phyloP scores from a whole-genome alignment of 352 stramenopile genomes.

The Globisporangium yorkense region DNA sequence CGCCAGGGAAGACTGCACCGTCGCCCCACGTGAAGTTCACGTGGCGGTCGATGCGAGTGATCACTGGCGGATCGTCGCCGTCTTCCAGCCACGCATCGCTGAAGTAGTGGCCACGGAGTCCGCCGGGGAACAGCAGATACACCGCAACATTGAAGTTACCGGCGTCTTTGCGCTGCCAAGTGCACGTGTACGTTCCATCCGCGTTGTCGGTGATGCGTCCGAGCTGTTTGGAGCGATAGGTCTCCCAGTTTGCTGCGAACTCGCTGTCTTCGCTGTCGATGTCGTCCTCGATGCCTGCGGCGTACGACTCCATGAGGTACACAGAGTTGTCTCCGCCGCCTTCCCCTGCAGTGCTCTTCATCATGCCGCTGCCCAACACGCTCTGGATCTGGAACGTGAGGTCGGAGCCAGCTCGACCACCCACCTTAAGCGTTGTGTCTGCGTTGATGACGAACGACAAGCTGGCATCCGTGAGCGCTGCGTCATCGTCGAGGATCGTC shows the following conservation, averaged over 20 bases:
- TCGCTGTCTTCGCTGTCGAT: conserved; percentile 2
- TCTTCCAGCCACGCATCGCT: conserved; percentile 50
- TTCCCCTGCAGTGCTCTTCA: conserved; percentile 12
- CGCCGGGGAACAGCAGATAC: conserved; percentile 50
- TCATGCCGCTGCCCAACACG: conserved; percentile 31
- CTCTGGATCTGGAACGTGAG: conserved; percentile 53
- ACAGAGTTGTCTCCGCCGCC: conserved; percentile 13
- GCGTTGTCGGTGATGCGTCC: conserved; percentile 20
- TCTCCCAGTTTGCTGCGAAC: background rate
- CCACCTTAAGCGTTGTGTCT: conserved; percentile 20
- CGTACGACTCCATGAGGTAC: conserved; percentile 39
- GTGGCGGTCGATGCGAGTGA: conserved; percentile 51
- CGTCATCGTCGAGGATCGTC: conserved; percentile 71
- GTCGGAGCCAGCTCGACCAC: conserved; percentile 31
- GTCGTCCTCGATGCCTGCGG: conserved; percentile 15
- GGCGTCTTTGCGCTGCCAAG: conserved; percentile 38
- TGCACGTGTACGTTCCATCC: conserved; percentile 34
- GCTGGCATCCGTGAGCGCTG: conserved; percentile 25
- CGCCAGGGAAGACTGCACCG: conserved; percentile 37
- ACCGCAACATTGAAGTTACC: conserved; percentile 47
- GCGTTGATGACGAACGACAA: conserved; percentile 29
- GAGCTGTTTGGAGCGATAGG: conserved; percentile 18
- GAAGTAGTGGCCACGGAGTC: conserved; percentile 65
- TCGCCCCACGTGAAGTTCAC: conserved; percentile 72
- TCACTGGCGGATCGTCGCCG: conserved; percentile 8